A percentile compares a stretch with the other conserved stretches of the same genome.
Evolutionary conservation across 2,329 filamentous ascomycete genomes (phyloP).

Genomic region (Lecanicillium sp.): DNA sequence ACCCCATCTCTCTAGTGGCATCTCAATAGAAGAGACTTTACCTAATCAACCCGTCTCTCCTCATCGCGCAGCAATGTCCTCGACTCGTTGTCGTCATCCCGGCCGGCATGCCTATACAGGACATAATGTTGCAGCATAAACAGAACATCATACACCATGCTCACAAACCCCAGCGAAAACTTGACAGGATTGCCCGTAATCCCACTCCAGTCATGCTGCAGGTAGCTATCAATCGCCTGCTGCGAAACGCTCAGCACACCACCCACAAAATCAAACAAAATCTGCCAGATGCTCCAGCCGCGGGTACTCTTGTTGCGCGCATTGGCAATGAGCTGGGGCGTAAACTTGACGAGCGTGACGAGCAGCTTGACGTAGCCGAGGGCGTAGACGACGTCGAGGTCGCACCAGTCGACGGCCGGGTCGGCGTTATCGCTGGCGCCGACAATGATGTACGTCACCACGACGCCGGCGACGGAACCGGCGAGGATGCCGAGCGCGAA

Average conservation of each 20-base stretch:
- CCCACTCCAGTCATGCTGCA: conserved; percentile 83
- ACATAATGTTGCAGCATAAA: conserved; percentile 88
- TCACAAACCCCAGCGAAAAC: conserved; percentile 76
- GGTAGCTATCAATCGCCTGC: conserved; percentile 73
- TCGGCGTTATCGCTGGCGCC: conserved; percentile 25
- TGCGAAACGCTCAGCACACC: conserved; percentile 77
- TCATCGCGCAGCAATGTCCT: conserved; percentile 21
- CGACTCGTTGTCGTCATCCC: conserved; percentile 12
- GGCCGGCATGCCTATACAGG: conserved; percentile 46
- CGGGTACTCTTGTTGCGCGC: conserved; percentile 75
- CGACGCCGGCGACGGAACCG: conserved; percentile 57
- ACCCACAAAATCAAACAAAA: conserved; percentile 76
- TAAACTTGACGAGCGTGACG: conserved; percentile 86
- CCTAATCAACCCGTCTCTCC: conserved; percentile 16
- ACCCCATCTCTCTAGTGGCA: no score
- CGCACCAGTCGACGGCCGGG: conserved; percentile 45
- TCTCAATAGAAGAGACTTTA: no score
- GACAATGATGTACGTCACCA: conserved; percentile 40
- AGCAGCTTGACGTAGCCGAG: conserved; percentile 84
- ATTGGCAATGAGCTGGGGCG: conserved; percentile 78
- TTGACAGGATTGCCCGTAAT: conserved; percentile 90
- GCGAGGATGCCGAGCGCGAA: conserved; percentile 62
- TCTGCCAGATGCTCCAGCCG: conserved; percentile 82
- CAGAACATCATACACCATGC: conserved; percentile 75
- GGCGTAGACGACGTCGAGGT: conserved; percentile 57